Evolutionary conservation across 2,329 filamentous ascomycete genomes (phyloP).

Genomic region (Penicillium sp.): DNA sequence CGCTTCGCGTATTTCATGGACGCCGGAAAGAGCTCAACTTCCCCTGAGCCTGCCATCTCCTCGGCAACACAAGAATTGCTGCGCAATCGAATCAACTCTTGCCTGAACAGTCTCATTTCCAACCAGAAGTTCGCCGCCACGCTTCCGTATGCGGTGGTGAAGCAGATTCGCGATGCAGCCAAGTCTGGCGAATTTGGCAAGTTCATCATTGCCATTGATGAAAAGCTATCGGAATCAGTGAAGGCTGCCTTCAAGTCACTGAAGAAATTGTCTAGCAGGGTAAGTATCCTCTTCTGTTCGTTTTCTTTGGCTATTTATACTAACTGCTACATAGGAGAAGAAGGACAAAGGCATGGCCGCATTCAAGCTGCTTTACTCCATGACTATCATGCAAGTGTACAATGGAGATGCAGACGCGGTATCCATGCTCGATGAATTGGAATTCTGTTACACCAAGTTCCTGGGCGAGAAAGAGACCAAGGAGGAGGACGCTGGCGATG

Average conservation of each 20-base stretch:
- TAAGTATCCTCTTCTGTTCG: conserved; percentile 14
- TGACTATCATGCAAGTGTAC: conserved; percentile 85
- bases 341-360: conserved; percentile 56
- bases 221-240: conserved; percentile 43
- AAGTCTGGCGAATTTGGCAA: conserved; percentile 39
- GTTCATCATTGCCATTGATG: conserved; percentile 51
- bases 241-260: conserved; percentile 45
- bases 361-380: conserved; percentile 75
- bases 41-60: conserved; percentile 47
- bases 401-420: conserved; percentile 85
- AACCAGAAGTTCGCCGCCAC: conserved; percentile 38
- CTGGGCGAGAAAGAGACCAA: conserved; percentile 52
- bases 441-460: conserved; percentile 68
- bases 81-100: conserved; percentile 56
- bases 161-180: conserved; percentile 41
- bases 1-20: conserved; percentile 53
- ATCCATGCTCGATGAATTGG: conserved; percentile 77
- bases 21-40: conserved; percentile 29
- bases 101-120: conserved; percentile 53
- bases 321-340: conserved; percentile 50
- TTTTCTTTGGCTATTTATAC: neutral
- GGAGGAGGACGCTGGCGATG: conserved; percentile 49
- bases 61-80: conserved; percentile 52
- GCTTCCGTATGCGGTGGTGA: conserved; percentile 43
- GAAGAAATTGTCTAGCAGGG: conserved; percentile 40